Base-by-base conservation (phyloP, 1,284 basidiomycete genomes). In the Chalciporus sp. region DNA sequence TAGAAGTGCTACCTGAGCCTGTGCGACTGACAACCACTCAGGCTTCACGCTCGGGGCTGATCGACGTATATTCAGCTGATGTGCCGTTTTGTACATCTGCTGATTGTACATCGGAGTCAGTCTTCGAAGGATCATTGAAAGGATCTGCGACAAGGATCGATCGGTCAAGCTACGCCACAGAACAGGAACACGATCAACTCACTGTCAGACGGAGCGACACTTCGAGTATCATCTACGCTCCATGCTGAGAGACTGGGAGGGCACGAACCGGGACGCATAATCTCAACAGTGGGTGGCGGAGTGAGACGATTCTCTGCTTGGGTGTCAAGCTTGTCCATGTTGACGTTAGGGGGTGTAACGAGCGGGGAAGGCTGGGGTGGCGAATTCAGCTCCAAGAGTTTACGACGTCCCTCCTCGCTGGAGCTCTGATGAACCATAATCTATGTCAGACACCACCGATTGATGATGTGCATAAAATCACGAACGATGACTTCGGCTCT, bases 401-500 rank as follows among this genome's bases (percentile, higher is more conserved):
- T 6, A 14, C 12, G 40, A 11, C 20, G 40, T 14, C 19, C 20
- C 11, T 41, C 40, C 11, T 23, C 20, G 20, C 40, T 41, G 14
- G 10, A 12, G 12, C 10, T 23, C 40, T 41, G 14, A 19, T 40
- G 4, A 40, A 20, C 4, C 11, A 2, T 35, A 3, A 4, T 37
- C 35, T 7, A 7, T n/a, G 16, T 37, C 7, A 17, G n/a, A 17
- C 8, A 17, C 35, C 7, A 17, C n/a, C 6, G 3, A 23, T 9
- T 16, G 9, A 37, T 7, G 14, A 37, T n/a, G 35, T n/a, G 16
- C 35, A n/a, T 17, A 2, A 8, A 37, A 37, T 37, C 0, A 61
- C 58, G 3, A 7, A 64, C 60, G 0, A 61, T 23, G 0, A 61
- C 33, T 28, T 52, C 7, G 1, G 59, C 61, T 9, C 39, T 44